These are phyloP conservation scores for Penicillium maclennaniae DNA, from an alignment of 495 filamentous ascomycete species.

Conservation along the genomic window DNA sequence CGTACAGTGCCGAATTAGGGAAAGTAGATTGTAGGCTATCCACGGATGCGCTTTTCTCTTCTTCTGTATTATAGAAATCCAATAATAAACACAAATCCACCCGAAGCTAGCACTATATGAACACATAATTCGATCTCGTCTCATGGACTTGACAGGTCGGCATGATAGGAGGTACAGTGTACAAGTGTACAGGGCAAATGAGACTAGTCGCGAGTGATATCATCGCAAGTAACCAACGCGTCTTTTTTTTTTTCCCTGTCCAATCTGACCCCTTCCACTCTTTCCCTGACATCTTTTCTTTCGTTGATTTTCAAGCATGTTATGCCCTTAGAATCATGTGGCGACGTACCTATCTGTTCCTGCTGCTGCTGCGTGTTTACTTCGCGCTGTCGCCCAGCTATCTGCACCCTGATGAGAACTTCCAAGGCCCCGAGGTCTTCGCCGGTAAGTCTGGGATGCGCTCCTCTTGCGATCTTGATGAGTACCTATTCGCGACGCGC, in stretches of 20 bases:
- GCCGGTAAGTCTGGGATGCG: slow-evolving; percentile 62
- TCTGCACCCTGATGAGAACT: slow-evolving; percentile 96
- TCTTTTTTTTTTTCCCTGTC: slow-evolving; percentile 6
- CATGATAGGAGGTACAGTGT: neutral
- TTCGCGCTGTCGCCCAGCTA: slow-evolving; percentile 94
- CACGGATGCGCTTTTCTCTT: neutral
- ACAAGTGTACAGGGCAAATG: neutral
- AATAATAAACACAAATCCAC: too few relatives aligned
- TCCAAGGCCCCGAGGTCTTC: slow-evolving; percentile 95
- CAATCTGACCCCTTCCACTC: slow-evolving; percentile 8
- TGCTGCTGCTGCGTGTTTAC: slow-evolving; percentile 84
- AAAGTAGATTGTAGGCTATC: neutral
- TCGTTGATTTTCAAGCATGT: slow-evolving; percentile 18
- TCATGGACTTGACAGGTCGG: neutral
- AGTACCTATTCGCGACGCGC: neutral
- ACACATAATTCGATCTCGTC: neutral
- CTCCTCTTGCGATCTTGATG: neutral
- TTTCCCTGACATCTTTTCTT: slow-evolving; percentile 5
- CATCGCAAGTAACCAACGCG: slow-evolving; percentile 18
- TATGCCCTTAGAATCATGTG: slow-evolving; percentile 59
- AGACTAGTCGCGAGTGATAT: slow-evolving; percentile 16
- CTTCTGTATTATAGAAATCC: neutral
- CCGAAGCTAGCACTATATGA: too few relatives aligned
- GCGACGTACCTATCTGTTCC: slow-evolving; percentile 81
- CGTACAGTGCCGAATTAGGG: neutral